Percentiles rank a stretch among this genome's conserved stretches.
phyloP scores from a whole-genome alignment of 148 eudicot species.

The Spergularia bocconei region DNA sequence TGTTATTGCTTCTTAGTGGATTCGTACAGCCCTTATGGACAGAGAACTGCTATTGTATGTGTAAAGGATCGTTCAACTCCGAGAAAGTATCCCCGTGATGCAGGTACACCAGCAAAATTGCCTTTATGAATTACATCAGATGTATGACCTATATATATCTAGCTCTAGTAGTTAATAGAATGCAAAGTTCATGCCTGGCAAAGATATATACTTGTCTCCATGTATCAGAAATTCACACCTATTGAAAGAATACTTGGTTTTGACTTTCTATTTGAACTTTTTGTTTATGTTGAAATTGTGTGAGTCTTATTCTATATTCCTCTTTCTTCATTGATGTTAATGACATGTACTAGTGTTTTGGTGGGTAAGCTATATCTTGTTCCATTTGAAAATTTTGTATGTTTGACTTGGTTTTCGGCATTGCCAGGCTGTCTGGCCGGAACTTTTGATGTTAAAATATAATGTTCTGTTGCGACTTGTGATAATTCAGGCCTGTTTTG shows the following conservation, averaged over 20 bases:
- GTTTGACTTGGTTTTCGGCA: too few species aligned
- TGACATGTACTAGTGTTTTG: not conserved
- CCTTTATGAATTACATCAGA: slow-evolving; percentile 49
- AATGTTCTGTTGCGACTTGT: not conserved
- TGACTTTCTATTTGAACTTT: not conserved
- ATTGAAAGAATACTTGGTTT: not conserved
- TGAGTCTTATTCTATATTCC: not conserved
- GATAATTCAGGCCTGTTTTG: not conserved
- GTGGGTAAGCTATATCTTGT: not conserved
- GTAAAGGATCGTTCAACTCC: slow-evolving; percentile 63
- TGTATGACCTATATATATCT: slow-evolving; percentile 22
- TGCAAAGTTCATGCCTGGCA: not conserved
- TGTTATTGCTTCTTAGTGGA: slow-evolving; percentile 46
- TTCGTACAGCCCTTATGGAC: slow-evolving; percentile 82
- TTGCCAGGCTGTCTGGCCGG: too few species aligned
- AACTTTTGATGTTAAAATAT: not conserved
- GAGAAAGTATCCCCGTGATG: slow-evolving; percentile 76
- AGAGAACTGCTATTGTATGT: slow-evolving; percentile 83
- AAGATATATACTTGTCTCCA: not conserved
- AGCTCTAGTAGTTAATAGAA: not conserved
- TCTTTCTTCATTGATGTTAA: not conserved
- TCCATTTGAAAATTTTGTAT: not conserved
- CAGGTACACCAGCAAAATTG: slow-evolving; percentile 84
- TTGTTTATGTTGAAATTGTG: not conserved
- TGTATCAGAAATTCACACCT: not conserved